phyloP scores from a whole-genome alignment of 768 basidiomycete species.

The Strobilomyces confusus region DNA sequence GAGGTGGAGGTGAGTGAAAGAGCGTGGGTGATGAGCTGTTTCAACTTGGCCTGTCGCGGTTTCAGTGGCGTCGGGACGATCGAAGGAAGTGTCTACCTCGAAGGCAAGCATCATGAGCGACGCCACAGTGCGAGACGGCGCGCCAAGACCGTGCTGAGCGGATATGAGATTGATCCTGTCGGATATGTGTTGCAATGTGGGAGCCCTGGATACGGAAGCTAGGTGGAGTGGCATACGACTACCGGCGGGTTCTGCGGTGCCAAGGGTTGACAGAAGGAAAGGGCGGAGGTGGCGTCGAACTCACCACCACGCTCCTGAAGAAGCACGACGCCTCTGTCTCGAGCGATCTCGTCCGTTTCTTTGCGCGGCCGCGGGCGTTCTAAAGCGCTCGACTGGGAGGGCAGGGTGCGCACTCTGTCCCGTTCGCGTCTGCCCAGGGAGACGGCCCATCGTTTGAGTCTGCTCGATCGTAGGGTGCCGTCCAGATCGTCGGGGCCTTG shows the following conservation, averaged over 20 bases:
- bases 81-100: constrained; percentile 47
- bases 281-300: background rate
- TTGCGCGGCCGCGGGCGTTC: constrained; percentile 44
- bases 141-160: constrained; percentile 65
- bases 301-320: constrained; percentile 64
- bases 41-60: constrained; percentile 62
- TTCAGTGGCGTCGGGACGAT: background rate
- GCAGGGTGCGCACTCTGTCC: constrained; percentile 57
- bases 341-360: constrained; percentile 62
- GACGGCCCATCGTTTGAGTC: constrained; percentile 73
- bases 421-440: constrained; percentile 71
- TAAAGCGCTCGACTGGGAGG: constrained; percentile 41
- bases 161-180: constrained; percentile 81
- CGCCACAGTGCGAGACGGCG: constrained; percentile 60
- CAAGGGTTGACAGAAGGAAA: background rate
- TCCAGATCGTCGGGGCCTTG: constrained; percentile 62
- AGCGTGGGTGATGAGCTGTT: constrained; percentile 79
- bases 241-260: constrained; percentile 58
- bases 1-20: constrained; percentile 73
- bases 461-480: constrained; percentile 52
- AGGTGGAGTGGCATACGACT: constrained; percentile 68
- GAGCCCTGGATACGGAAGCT: constrained; percentile 67
- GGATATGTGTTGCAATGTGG: constrained; percentile 70
- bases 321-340: constrained; percentile 64
- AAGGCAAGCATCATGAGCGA: constrained; percentile 72